Percentiles rank a stretch among this genome's conserved stretches.
Conservation (phyloP, 768 basidiomycete species). For the Pleurotus cornucopiae region DNA sequence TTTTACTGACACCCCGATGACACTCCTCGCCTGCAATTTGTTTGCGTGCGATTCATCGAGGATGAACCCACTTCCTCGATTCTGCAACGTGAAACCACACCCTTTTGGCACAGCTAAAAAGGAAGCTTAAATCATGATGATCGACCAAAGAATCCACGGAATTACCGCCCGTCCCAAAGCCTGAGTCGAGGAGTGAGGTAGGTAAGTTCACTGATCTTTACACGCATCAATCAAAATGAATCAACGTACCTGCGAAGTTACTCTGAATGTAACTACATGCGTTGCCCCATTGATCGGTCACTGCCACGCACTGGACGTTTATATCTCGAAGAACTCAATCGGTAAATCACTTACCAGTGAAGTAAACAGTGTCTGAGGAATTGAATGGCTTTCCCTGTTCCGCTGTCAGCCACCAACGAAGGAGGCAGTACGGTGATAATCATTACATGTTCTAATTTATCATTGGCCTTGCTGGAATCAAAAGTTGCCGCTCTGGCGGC, state of each 20-base stretch:
- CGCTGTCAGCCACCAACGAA: slow-evolving; percentile 10
- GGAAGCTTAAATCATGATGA: background rate
- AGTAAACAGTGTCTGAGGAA: slow-evolving; percentile 93
- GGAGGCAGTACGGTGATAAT: slow-evolving; percentile 5
- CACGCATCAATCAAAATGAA: background rate
- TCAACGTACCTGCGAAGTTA: slow-evolving; percentile 68
- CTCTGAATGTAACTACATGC: slow-evolving; percentile 89
- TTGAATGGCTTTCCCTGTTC: slow-evolving; percentile 73
- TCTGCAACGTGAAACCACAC: slow-evolving; percentile 96
- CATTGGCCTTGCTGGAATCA: slow-evolving; percentile 61
- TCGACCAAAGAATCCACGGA: background rate
- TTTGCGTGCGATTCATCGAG: slow-evolving; percentile 84
- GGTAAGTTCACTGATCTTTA: background rate
- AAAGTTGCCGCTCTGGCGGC: slow-evolving; percentile 76
- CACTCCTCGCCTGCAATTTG: slow-evolving; percentile 54
- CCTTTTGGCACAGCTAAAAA: slow-evolving; percentile 79
- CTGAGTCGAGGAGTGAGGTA: slow-evolving; percentile 24
- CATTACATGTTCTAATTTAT: slow-evolving; percentile 61
- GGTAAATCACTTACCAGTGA: slow-evolving; percentile 55
- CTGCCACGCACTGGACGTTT: slow-evolving; percentile 26
- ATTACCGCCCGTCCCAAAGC: slow-evolving; percentile 86
- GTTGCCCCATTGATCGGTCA: slow-evolving; percentile 84
- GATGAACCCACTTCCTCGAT: slow-evolving; percentile 84
- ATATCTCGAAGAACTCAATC: background rate
- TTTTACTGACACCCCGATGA: background rate